Conservation (phyloP, 1,139 yeast genomes). For the Suhomyces bribrorum region DNA sequence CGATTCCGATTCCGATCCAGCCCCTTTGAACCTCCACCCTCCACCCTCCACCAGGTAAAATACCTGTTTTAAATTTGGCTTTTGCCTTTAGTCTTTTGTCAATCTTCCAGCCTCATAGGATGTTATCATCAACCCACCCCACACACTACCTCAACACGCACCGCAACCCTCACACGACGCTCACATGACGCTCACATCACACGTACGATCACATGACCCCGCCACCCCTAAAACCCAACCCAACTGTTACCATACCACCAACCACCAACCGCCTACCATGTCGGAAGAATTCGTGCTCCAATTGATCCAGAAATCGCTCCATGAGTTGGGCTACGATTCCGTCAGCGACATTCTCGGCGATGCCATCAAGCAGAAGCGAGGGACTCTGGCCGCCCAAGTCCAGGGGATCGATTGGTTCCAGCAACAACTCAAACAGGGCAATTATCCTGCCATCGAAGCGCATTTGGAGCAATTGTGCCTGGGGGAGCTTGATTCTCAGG, state of each 20-base stretch:
- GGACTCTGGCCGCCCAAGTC: constrained; percentile 7
- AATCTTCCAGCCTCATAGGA: no score
- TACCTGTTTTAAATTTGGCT: no score
- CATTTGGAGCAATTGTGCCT: constrained; percentile 7
- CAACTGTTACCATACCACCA: no score
- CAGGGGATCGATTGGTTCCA: constrained; percentile 27
- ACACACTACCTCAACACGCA: no score
- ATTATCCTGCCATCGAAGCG: constrained; percentile 20
- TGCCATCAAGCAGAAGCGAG: constrained; percentile 13
- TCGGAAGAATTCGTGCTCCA: constrained; percentile 34
- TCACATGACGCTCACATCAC: no score
- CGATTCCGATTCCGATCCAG: no score
- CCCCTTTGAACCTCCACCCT: no score
- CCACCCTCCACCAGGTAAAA: no score
- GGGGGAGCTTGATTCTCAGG: constrained; percentile 1
- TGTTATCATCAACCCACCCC: no score
- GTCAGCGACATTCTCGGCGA: constrained; percentile 18
- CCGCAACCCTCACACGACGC: no score
- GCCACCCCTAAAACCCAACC: neutral
- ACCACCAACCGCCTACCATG: constrained; percentile 8
- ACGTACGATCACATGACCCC: no score
- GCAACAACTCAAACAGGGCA: constrained; percentile 23
- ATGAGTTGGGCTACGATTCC: constrained; percentile 30
- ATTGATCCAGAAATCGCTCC: constrained; percentile 33
- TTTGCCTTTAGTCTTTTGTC: no score